A percentile compares a stretch with the other conserved stretches of the same genome.
phyloP scores from a whole-genome alignment of 495 filamentous ascomycete genomes.

The Hyaloscypha bicolor region DNA sequence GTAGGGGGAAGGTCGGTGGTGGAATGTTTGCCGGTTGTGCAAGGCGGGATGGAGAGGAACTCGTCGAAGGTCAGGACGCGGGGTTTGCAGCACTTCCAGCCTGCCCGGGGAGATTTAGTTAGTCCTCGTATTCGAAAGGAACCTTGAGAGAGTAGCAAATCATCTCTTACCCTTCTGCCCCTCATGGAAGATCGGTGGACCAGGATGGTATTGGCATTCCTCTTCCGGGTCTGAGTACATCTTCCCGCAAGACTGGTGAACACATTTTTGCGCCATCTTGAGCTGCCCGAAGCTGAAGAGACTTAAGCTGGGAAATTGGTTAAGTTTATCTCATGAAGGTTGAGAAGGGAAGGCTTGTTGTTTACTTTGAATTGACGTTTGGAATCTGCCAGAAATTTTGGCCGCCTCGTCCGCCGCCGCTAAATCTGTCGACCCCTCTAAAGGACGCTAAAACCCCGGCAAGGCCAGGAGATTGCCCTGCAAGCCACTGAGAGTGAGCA shows the following conservation, averaged over 20 bases:
- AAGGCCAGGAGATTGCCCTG: not conserved
- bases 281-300: slow-evolving; percentile 11
- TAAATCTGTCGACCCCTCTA: not conserved
- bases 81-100: slow-evolving; percentile 99
- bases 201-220: slow-evolving; percentile 88
- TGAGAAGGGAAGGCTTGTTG: not conserved
- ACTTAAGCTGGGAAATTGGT: not conserved
- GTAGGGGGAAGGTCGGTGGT: slow-evolving; percentile 68
- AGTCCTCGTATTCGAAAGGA: not conserved
- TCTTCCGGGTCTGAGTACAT: slow-evolving; percentile 81
- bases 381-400: slow-evolving; percentile 26
- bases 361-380: slow-evolving; percentile 7
- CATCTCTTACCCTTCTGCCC: slow-evolving; percentile 87
- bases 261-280: slow-evolving; percentile 85
- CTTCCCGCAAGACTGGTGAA: slow-evolving; percentile 95
- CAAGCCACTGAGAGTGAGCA: not conserved
- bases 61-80: slow-evolving; percentile 98
- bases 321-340: slow-evolving; percentile 4
- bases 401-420: not conserved
- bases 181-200: slow-evolving; percentile 95
- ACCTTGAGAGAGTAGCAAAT: not conserved
- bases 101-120: slow-evolving; percentile 45
- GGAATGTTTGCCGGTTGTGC: slow-evolving; percentile 92
- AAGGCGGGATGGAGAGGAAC: slow-evolving; percentile 92
- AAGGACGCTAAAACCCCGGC: not conserved